phyloP scores from a whole-genome alignment of 2,329 filamentous ascomycete species.

The Nothopassalora personata region DNA sequence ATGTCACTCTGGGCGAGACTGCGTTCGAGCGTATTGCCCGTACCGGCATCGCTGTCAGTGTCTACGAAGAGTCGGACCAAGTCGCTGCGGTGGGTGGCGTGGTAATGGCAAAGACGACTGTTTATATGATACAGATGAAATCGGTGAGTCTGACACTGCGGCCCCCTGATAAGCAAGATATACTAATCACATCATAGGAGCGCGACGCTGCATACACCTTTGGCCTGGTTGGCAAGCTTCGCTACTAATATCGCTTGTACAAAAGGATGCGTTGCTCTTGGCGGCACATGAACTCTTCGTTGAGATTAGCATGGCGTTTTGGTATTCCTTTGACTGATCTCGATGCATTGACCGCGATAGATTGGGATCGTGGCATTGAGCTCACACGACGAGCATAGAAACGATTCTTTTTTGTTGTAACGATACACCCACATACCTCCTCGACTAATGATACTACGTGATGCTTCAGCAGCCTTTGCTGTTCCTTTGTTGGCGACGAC shows the following conservation, averaged over 20 bases:
- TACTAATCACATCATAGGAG: constrained; percentile 33
- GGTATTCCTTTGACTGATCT: background rate
- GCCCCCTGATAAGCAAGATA: too few species aligned
- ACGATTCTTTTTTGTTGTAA: background rate
- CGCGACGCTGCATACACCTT: constrained; percentile 47
- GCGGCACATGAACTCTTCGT: background rate
- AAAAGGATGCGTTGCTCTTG: background rate
- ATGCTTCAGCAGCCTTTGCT: background rate
- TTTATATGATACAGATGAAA: constrained; percentile 57
- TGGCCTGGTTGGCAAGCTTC: constrained; percentile 45
- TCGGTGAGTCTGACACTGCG: constrained; percentile 27
- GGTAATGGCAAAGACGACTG: constrained; percentile 47
- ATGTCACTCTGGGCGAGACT: constrained; percentile 77
- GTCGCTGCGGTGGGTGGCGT: constrained; percentile 55
- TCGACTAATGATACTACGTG: background rate
- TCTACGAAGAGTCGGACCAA: constrained; percentile 62
- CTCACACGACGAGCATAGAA: background rate
- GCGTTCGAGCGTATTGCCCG: constrained; percentile 80
- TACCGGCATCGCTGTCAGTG: constrained; percentile 80
- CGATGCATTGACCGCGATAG: background rate
- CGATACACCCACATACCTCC: background rate
- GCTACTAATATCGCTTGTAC: constrained; percentile 35
- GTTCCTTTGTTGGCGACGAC: background rate
- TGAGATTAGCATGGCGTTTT: constrained; percentile 2
- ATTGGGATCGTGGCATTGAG: background rate